phyloP scores from a whole-genome alignment of 208 protist genomes.

The Leishmania mexicana region DNA sequence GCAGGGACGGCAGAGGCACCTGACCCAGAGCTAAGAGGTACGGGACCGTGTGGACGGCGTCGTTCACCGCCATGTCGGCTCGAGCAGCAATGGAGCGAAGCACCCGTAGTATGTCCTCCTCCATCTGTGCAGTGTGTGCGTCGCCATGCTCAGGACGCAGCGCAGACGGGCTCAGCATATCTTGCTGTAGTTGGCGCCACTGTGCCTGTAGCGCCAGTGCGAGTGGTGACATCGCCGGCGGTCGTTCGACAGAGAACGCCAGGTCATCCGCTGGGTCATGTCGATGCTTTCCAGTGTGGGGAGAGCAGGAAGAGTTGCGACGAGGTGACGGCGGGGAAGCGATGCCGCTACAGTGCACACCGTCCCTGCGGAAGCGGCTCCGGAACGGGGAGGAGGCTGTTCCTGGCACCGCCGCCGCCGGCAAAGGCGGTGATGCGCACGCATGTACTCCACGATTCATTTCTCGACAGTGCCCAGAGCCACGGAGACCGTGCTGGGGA shows the following conservation, averaged over 20 bases:
- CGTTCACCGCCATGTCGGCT: constrained; percentile 38
- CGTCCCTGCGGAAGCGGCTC: neutral
- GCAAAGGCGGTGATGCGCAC: neutral
- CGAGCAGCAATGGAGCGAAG: constrained; percentile 35
- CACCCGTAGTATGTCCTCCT: constrained; percentile 42
- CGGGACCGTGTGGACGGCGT: constrained; percentile 50
- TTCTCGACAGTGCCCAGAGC: neutral
- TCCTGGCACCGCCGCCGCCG: neutral
- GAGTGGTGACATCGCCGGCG: constrained; percentile 33
- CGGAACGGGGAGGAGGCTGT: neutral
- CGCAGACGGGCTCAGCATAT: constrained; percentile 23
- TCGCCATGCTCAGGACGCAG: constrained; percentile 11
- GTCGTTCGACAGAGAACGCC: neutral
- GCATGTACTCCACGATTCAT: neutral
- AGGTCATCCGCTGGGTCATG: neutral
- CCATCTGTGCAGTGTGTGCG: constrained; percentile 9
- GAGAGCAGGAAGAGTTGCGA: neutral
- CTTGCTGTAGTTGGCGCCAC: constrained; percentile 50
- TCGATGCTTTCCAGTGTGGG: neutral
- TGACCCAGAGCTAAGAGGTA: constrained; percentile 71
- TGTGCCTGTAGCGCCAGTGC: constrained; percentile 50
- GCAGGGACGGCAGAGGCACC: constrained; percentile 52
- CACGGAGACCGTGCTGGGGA: neutral
- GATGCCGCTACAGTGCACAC: neutral
- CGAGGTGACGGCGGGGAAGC: neutral